Evolutionary conservation across 441 rosid species (phyloP), one percentile per base, ranked within the genome.

Genomic region (Arabidopsis lyrata): DNA sequence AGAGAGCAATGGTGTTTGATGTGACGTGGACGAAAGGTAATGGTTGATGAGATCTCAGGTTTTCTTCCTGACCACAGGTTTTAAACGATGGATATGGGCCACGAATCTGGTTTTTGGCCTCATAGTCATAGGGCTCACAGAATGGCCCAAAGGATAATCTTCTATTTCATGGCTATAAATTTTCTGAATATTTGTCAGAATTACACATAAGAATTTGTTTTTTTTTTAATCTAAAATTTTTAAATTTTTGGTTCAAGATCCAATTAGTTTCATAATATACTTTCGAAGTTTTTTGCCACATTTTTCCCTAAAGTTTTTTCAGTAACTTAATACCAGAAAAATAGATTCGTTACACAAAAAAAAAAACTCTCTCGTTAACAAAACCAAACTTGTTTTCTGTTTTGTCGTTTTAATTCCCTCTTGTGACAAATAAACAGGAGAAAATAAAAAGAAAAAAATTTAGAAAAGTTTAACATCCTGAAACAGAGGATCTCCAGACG

Each of bases 401-500:
- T 81, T 75, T 78, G 73, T 79, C 70, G 45, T 22, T 49, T 61
- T 11, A 41, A 34, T 22, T 45, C 54, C 54, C 52, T 14, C 32
- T 32, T 42, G n/a, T n/a, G n/a, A n/a, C n/a, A n/a, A n/a, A n/a
- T n/a, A n/a, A n/a, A n/a, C n/a, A n/a, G n/a, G n/a, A n/a, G n/a
- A 29, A 29, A 29, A 29, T 1, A 29, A 18, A 18, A 73, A 66
- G n/a, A 49, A 12, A 74, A 74, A 63, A 52, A 16, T 27, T 27
- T 41, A 76, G 60, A 64, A 63, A 54, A 70, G 5, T 10, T 44
- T 9, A 70, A 70, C 38, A 29, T 73, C 94, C 98, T 83, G 64
- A 83, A 86, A 77, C 76, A 65, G 15, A 83, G 98, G 97, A 87
- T 86, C 87, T 77, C 45, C 53, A 78, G 45, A 31, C 88, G 73